Conservation (phyloP, 169 alveolate species). For the Plasmodium vivax region DNA sequence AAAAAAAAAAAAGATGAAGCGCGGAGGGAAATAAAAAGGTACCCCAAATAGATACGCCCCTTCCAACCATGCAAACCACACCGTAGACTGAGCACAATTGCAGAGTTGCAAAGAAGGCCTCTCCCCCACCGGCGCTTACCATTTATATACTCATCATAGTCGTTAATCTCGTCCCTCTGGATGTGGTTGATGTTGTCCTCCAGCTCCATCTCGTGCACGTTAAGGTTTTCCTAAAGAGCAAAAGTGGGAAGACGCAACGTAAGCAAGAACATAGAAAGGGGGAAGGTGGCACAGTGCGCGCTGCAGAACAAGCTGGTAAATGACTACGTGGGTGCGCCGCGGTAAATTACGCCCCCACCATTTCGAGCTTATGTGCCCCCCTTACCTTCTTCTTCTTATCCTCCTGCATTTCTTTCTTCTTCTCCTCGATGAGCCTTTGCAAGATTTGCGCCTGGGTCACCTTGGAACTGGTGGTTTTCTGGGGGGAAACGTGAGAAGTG, state of each 20-base stretch:
- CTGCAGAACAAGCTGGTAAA: background rate
- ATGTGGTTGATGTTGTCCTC: constrained; percentile 70
- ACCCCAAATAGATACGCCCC: background rate
- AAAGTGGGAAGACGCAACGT: background rate
- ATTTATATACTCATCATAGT: constrained; percentile 59
- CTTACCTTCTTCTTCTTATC: constrained; percentile 57
- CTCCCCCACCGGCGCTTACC: constrained; percentile 17
- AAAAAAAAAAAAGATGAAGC: background rate
- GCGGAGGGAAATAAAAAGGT: background rate
- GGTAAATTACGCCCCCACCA: background rate
- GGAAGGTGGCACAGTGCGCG: background rate
- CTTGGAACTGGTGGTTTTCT: constrained; percentile 55
- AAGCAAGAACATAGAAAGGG: background rate
- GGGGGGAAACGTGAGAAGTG: background rate
- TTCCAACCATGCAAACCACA: background rate
- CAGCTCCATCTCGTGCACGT: constrained; percentile 66
- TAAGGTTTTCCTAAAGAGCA: constrained; percentile 29
- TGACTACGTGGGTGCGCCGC: background rate
- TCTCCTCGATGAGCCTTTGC: constrained; percentile 62
- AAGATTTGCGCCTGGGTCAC: constrained; percentile 61
- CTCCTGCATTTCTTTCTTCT: constrained; percentile 54
- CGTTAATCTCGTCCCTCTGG: constrained; percentile 13
- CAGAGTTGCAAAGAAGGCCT: background rate
- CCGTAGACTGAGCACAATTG: background rate
- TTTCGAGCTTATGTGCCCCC: background rate